Conservation (phyloP, 305 asterid species). For the Striga hermonthica region DNA sequence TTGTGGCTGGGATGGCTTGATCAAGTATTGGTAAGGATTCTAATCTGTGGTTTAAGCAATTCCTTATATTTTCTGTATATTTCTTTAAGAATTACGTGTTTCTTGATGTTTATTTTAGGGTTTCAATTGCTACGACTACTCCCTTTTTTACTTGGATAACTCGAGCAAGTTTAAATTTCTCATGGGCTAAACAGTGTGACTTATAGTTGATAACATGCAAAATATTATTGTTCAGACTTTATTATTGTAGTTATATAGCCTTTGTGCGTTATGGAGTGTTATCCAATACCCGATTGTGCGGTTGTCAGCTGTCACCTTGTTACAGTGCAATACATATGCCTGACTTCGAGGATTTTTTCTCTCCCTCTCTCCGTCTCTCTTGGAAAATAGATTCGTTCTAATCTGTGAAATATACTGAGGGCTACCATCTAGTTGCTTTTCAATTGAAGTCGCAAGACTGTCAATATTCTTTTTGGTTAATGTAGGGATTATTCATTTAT, state of each 20-base stretch:
- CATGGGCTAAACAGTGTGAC: conserved; percentile 11
- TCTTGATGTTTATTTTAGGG: not conserved
- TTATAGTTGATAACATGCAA: conserved; percentile 13
- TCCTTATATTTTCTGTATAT: not conserved
- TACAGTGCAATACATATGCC: not conserved
- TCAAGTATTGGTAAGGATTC: conserved; percentile 83
- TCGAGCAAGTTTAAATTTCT: conserved; percentile 18
- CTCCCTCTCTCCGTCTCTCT: no score
- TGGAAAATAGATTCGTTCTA: no score
- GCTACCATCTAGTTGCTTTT: no score
- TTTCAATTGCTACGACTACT: conserved; percentile 15
- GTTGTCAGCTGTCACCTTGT: conserved; percentile 4
- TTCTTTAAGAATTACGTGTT: not conserved
- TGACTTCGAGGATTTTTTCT: not conserved
- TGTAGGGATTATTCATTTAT: no score
- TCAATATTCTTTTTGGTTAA: no score
- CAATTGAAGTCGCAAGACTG: no score
- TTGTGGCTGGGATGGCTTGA: conserved; percentile 99
- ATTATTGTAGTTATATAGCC: not conserved
- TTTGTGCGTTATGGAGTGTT: not conserved
- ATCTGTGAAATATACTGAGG: no score
- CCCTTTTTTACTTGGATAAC: conserved; percentile 9
- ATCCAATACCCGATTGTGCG: conserved; percentile 8
- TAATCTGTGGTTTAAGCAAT: conserved; percentile 29
- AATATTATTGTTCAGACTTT: conserved; percentile 8